Evolutionary conservation across 768 basidiomycete genomes (phyloP), one percentile per base, ranked within the genome.

Genomic region (Bullera alba): DNA sequence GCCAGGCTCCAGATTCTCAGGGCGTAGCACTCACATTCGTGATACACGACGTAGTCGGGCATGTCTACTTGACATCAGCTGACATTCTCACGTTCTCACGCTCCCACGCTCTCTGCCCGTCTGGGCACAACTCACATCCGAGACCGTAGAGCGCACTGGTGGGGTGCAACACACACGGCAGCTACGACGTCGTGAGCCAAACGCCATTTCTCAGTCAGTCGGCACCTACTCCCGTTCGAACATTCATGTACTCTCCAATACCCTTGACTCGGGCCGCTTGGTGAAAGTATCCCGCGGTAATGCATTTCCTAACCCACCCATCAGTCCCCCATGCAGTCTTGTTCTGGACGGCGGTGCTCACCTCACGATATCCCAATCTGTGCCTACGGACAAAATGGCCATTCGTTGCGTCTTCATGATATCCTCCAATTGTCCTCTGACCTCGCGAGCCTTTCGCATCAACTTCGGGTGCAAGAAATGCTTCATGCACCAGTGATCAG

Each of bases 321-420:
- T n/a, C n/a, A n/a, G n/a, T n/a, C n/a, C n/a, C n/a, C n/a, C n/a
- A n/a, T n/a, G n/a, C n/a, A n/a, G n/a, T n/a, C n/a, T n/a, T n/a
- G n/a, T n/a, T n/a, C n/a, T n/a, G n/a, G n/a, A n/a, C n/a, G n/a
- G n/a, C n/a, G n/a, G n/a, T n/a, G n/a, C n/a, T 25, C 49, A 88
- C 82, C 83, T 75, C 56, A 96, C 78, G 21, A 92, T 74, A 65
- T 99, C 95, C 74, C 90, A 97, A 69, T 97, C 91, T 0, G 92
- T 96, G 5, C 93, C 93, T 32, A 83, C 84, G 4, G 90, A 89
- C 60, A 88, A 80, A 19, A 89, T 73, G 42, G 86, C 87, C 86
- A 97, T 88, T 76, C 96, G 96, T 75, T 96, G 92, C 73, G 87
- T 86, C 67, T 95, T 93, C 91, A 96, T 96, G 72, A 99, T 97